Conservation (phyloP, 1,284 basidiomycete genomes). For the Trametes pubescens region DNA sequence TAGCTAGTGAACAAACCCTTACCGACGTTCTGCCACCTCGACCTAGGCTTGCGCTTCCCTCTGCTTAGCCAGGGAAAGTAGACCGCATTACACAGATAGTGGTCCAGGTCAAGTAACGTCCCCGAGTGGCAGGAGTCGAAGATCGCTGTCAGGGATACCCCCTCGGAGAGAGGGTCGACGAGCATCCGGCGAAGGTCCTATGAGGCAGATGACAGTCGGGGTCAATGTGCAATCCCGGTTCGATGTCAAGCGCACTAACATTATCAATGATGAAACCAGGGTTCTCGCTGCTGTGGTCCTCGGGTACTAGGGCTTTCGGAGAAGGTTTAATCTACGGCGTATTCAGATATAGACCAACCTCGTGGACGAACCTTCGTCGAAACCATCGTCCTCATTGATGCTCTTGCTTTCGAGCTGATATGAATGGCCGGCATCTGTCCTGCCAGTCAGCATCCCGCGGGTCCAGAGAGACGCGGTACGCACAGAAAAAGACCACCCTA, state of each 20-base stretch:
- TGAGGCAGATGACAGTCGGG: neutral
- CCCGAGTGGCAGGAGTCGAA: slow-evolving; percentile 58
- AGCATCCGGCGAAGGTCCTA: slow-evolving; percentile 49
- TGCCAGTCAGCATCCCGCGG: neutral
- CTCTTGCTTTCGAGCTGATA: slow-evolving; percentile 11
- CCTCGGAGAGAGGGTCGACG: slow-evolving; percentile 50
- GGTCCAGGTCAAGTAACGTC: slow-evolving; percentile 53
- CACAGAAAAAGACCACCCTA: slow-evolving; percentile 51
- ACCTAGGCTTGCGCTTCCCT: slow-evolving; percentile 38
- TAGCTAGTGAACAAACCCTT: neutral
- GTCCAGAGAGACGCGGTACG: slow-evolving; percentile 5
- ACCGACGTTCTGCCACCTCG: slow-evolving; percentile 10
- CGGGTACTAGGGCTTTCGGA: slow-evolving; percentile 25
- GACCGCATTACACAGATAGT: slow-evolving; percentile 53
- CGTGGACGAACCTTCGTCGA: slow-evolving; percentile 45
- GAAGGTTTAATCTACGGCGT: neutral
- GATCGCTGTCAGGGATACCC: slow-evolving; percentile 51
- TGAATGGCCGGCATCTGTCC: slow-evolving; percentile 23
- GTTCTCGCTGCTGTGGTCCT: slow-evolving; percentile 14
- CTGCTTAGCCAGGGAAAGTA: slow-evolving; percentile 56
- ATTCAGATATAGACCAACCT: neutral
- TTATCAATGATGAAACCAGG: slow-evolving; percentile 44
- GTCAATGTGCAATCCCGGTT: neutral
- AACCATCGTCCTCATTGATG: slow-evolving; percentile 21
- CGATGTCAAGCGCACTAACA: slow-evolving; percentile 32